These are phyloP conservation scores for Nicotiana noctiflora DNA, from an alignment of 257 asterid species.

Conservation along the genomic window DNA sequence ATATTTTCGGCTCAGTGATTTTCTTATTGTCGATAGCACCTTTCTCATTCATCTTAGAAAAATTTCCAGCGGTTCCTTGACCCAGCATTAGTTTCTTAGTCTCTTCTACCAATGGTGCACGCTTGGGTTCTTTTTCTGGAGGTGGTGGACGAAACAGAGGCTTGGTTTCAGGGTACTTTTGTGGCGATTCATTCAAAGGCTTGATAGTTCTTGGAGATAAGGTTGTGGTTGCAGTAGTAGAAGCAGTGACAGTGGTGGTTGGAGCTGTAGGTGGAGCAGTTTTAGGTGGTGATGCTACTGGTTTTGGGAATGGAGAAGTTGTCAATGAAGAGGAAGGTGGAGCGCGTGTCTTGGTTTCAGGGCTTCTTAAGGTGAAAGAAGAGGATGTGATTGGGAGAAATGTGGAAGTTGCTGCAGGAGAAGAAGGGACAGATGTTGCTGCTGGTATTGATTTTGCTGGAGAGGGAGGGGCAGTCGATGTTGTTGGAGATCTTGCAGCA, in stretches of 20 bases:
- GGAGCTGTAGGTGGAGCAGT: conserved; percentile 7
- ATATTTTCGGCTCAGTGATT: conserved; percentile 22
- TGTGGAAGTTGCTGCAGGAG: conserved; percentile 6
- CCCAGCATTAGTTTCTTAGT: conserved; percentile 16
- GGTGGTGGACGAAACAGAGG: conserved; percentile 22
- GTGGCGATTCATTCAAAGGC: conserved; percentile 24
- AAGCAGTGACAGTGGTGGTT: neutral
- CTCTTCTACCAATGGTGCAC: conserved; percentile 13
- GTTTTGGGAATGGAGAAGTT: conserved; percentile 20
- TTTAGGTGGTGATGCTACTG: conserved; percentile 7
- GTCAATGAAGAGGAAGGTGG: conserved; percentile 19
- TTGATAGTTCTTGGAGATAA: conserved; percentile 34
- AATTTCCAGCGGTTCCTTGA: conserved; percentile 8
- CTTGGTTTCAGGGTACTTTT: conserved; percentile 29
- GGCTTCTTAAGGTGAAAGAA: conserved; percentile 6
- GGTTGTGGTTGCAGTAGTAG: neutral
- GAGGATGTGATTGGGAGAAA: conserved; percentile 7
- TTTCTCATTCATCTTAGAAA: conserved; percentile 19
- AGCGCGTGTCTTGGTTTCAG: conserved; percentile 17
- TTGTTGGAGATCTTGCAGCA: conserved; percentile 19
- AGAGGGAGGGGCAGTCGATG: conserved; percentile 17
- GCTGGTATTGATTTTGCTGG: conserved; percentile 4
- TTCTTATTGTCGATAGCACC: conserved; percentile 18
- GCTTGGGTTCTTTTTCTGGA: conserved; percentile 14
- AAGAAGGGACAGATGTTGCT: conserved; percentile 4